Percentiles rank a stretch among this genome's conserved stretches.
Evolutionary conservation across 495 filamentous ascomycete species (phyloP).

Genomic region (Zalerion maritima): DNA sequence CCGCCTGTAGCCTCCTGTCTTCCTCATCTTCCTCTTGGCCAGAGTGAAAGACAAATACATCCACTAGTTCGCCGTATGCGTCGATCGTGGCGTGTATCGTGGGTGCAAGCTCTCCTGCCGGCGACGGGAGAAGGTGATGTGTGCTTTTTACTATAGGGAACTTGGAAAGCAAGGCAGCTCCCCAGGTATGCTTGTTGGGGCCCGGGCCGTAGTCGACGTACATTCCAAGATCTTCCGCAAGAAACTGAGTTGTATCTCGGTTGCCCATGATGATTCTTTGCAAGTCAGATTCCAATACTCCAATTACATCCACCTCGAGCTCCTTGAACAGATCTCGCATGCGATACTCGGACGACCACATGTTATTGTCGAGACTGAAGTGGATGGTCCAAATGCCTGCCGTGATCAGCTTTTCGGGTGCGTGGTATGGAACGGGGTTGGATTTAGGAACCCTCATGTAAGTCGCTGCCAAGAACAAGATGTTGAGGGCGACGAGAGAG

Average conservation of each 20-base stretch:
- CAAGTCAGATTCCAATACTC: conserved; percentile 82
- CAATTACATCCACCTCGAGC: conserved; percentile 86
- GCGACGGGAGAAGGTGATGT: conserved; percentile 85
- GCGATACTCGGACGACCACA: conserved; percentile 93
- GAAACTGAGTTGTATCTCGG: conserved; percentile 86
- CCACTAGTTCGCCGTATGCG: conserved; percentile 76
- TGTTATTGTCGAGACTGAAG: conserved; percentile 95
- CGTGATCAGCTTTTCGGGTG: conserved; percentile 71
- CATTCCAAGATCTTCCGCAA: conserved; percentile 95
- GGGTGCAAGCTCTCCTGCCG: conserved; percentile 87
- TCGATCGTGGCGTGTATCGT: conserved; percentile 93
- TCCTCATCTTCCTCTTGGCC: conserved; percentile 96
- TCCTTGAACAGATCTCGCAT: conserved; percentile 89
- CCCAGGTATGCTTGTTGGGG: conserved; percentile 99
- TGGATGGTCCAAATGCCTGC: conserved; percentile 99
- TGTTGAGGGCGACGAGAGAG: conserved; percentile 48
- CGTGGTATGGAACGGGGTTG: conserved; percentile 81
- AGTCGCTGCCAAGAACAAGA: conserved; percentile 65
- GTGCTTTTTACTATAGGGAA: conserved; percentile 97
- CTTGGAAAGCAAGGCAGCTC: conserved; percentile 80
- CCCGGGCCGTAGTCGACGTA: conserved; percentile 96
- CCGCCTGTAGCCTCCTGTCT: conserved; percentile 74
- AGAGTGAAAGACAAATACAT: conserved; percentile 97
- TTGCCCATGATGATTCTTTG: conserved; percentile 99
- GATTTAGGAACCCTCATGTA: conserved; percentile 92